Conservation (phyloP, 495 filamentous ascomycete genomes). For the Talaromyces adpressus region DNA sequence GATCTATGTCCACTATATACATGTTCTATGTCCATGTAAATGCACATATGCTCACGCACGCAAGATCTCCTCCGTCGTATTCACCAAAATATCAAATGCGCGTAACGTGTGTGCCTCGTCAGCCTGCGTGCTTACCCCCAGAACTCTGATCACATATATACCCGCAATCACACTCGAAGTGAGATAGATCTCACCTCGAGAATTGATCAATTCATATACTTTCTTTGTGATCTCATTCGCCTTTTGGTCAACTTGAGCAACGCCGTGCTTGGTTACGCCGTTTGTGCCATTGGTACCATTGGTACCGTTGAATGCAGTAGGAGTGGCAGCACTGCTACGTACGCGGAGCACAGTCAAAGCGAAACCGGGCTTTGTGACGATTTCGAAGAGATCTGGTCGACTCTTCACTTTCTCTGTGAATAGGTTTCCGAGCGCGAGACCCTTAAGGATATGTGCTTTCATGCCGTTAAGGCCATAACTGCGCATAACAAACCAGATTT, state of each 20-base stretch:
- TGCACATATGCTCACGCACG: neutral
- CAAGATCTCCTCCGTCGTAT: conserved; percentile 56
- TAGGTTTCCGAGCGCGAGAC: conserved; percentile 58
- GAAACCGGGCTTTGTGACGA: conserved; percentile 71
- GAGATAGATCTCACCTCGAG: conserved; percentile 72
- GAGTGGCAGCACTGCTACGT: conserved; percentile 20
- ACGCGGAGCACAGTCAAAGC: conserved; percentile 70
- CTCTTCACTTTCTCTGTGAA: conserved; percentile 55
- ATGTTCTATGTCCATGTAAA: neutral
- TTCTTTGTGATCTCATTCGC: conserved; percentile 65
- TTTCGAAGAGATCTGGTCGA: conserved; percentile 68
- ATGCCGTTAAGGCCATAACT: conserved; percentile 78
- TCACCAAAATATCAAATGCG: conserved; percentile 74
- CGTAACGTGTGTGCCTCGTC: conserved; percentile 65
- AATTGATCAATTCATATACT: conserved; percentile 72
- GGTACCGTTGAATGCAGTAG: conserved; percentile 9
- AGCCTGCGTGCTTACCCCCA: conserved; percentile 60
- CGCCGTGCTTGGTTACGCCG: neutral
- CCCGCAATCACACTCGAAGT: conserved; percentile 74
- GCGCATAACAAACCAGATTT: conserved; percentile 95
- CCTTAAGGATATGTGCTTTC: conserved; percentile 61
- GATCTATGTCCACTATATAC: neutral
- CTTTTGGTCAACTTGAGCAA: conserved; percentile 36
- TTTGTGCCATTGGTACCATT: neutral
- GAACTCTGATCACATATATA: conserved; percentile 72